A percentile compares a stretch with the other conserved stretches of the same genome.
These are phyloP conservation scores for Vitellaria paradoxa DNA, from an alignment of 179 eudicot species.

Conservation along the genomic window DNA sequence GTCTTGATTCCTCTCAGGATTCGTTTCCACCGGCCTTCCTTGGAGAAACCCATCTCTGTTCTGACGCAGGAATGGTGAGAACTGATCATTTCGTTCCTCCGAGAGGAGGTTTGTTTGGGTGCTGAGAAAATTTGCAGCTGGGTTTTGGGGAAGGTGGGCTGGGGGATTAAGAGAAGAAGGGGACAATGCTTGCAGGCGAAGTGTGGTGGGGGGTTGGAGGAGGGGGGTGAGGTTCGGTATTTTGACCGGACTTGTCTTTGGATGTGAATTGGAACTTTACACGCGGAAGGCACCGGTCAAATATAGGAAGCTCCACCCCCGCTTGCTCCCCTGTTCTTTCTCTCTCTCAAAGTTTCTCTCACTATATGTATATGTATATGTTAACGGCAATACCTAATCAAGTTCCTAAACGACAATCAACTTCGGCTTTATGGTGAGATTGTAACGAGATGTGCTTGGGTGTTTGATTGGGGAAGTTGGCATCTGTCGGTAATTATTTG, in stretches of 20 bases:
- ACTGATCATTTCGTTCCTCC: no score
- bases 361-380: background rate
- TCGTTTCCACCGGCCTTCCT: conserved; percentile 47
- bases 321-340: background rate
- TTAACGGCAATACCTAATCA: background rate
- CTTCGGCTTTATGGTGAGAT: background rate
- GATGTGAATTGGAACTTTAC: conserved; percentile 11
- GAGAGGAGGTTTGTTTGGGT: no score
- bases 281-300: conserved; percentile 31
- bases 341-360: background rate
- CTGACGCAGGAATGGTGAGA: background rate
- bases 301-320: conserved; percentile 13
- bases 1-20: conserved; percentile 63
- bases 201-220: background rate
- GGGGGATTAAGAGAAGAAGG: no score
- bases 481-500: no score
- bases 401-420: background rate
- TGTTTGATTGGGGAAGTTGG: background rate
- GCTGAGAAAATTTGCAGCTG: no score
- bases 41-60: conserved; percentile 36
- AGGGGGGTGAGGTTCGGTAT: conserved; percentile 1
- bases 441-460: background rate
- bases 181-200: no score
- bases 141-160: no score
- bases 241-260: conserved; percentile 20